Evolutionary conservation across 2,329 filamentous ascomycete species (phyloP), one percentile per base, ranked within the genome.

Genomic region (Penicillium concentricum): DNA sequence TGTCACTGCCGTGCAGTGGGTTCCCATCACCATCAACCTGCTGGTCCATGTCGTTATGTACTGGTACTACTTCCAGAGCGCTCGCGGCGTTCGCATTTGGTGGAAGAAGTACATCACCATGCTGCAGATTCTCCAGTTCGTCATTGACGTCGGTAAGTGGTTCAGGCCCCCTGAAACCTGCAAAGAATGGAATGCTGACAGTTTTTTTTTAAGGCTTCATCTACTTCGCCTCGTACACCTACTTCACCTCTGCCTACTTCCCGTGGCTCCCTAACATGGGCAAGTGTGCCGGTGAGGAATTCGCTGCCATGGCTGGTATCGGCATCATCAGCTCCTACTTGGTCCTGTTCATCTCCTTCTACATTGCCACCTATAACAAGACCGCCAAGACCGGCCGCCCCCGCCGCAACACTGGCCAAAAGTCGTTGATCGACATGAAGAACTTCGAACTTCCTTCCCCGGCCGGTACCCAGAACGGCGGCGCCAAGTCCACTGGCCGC

Each of bases 1-100:
- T 66, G 86, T 90, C 72, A 97, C 93, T 44, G 85, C 93, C 42
- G 93, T 97, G 56, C 96, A 92, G 59, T 97, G 93, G 93, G 91
- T 96, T 54, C 87, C 89, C 61, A 97, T 97, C 74, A 88, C 86
- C 52, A 86, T 97, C 69, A 97, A 97, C 84, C 80, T 97, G 72
- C 86, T 86, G 62, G 93, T 97, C 54, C 93, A 97, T 80, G 93
- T 97, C 57, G 90, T 97, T 74, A 97, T 97, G 93, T 97, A 97
- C 88, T 97, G 92, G 92, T 97, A 97, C 87, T 97, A 97, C 86
- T 97, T 97, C 88, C 93, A 97, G 84, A 93, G 91, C 72, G 92
- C 93, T 54, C 92, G 93, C 68, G 94, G 94, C 67, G 86, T 97
- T 77, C 88, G 88, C 71, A 94, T 97, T 79, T 97, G 92, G 92